phyloP scores from a whole-genome alignment of 805 yeast species.

The Yarrowia bubula region DNA sequence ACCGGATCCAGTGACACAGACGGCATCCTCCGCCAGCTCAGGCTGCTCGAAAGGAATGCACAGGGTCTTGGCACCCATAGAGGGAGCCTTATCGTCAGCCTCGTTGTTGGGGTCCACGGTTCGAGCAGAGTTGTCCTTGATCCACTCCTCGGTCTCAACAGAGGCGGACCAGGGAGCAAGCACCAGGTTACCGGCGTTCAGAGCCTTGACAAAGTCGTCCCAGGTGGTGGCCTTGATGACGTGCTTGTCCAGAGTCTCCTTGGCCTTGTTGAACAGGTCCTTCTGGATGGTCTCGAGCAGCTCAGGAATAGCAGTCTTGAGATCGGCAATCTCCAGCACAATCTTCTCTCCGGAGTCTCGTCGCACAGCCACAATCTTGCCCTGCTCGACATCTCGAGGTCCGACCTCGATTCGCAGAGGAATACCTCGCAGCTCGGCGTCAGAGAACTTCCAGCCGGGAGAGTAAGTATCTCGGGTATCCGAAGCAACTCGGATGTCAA shows the following conservation, averaged over 20 bases:
- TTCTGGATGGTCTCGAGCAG: slow-evolving; percentile 78
- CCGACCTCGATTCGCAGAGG: slow-evolving; percentile 95
- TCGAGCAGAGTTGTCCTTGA: slow-evolving; percentile 82
- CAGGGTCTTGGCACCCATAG: slow-evolving; percentile 98
- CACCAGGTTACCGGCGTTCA: slow-evolving; percentile 87
- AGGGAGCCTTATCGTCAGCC: slow-evolving; percentile 95
- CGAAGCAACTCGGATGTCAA: slow-evolving; percentile 72
- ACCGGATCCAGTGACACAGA: slow-evolving; percentile 79
- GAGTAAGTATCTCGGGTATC: slow-evolving; percentile 94
- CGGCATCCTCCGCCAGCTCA: slow-evolving; percentile 68
- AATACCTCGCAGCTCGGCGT: slow-evolving; percentile 93
- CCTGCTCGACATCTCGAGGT: slow-evolving; percentile 85
- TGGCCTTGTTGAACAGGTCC: slow-evolving; percentile 73
- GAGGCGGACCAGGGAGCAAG: slow-evolving; percentile 98
- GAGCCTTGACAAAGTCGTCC: slow-evolving; percentile 88
- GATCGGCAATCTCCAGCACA: slow-evolving; percentile 60
- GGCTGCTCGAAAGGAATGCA: slow-evolving; percentile 97
- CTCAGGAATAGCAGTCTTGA: slow-evolving; percentile 66
- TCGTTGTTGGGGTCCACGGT: slow-evolving; percentile 75
- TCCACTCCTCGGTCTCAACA: slow-evolving; percentile 92
- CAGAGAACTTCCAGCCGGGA: slow-evolving; percentile 98
- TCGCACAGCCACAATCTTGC: slow-evolving; percentile 83
- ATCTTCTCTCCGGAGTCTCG: slow-evolving; percentile 84
- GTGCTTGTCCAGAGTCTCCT: slow-evolving; percentile 78
- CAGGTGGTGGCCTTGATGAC: slow-evolving; percentile 78